Conservation (phyloP, 441 rosid species). For the Adansonia gregorii region DNA sequence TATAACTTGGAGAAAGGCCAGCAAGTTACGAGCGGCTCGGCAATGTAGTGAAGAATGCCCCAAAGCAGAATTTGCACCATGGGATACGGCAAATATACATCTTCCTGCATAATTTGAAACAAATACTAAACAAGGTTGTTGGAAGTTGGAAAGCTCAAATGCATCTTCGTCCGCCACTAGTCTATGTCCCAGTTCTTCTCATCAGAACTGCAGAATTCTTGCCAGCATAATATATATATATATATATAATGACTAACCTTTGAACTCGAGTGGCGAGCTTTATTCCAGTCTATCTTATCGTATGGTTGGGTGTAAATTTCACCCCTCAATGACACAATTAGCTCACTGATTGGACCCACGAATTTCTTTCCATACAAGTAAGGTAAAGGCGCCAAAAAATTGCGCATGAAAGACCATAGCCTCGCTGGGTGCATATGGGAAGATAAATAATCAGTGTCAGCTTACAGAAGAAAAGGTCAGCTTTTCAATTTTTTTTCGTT, state of each 20-base stretch:
- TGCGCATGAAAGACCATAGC: conserved; percentile 32
- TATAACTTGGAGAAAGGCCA: conserved; percentile 59
- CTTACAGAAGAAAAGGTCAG: background rate
- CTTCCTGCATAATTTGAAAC: conserved; percentile 44
- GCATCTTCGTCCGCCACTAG: background rate
- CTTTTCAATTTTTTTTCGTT: background rate
- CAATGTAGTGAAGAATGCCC: conserved; percentile 48
- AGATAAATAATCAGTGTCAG: conserved; percentile 1
- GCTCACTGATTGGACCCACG: conserved; percentile 49
- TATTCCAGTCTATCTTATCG: conserved; percentile 49
- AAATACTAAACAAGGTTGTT: background rate
- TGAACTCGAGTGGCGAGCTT: conserved; percentile 43
- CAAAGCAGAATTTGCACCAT: conserved; percentile 53
- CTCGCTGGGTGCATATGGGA: conserved; percentile 6
- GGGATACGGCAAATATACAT: conserved; percentile 54
- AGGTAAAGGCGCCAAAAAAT: conserved; percentile 52
- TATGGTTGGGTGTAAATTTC: conserved; percentile 56
- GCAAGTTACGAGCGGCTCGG: conserved; percentile 48
- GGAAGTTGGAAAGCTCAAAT: background rate
- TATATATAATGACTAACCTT: conserved; percentile 33
- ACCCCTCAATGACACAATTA: conserved; percentile 44
- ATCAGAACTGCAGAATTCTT: background rate
- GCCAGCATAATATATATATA: background rate
- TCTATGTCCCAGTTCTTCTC: background rate
- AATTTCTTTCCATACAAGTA: conserved; percentile 62